A percentile compares a stretch with the other conserved stretches of the same genome.
These are phyloP conservation scores for Diaporthe caulivora DNA, from an alignment of 2,329 filamentous ascomycete species.

Conservation along the genomic window DNA sequence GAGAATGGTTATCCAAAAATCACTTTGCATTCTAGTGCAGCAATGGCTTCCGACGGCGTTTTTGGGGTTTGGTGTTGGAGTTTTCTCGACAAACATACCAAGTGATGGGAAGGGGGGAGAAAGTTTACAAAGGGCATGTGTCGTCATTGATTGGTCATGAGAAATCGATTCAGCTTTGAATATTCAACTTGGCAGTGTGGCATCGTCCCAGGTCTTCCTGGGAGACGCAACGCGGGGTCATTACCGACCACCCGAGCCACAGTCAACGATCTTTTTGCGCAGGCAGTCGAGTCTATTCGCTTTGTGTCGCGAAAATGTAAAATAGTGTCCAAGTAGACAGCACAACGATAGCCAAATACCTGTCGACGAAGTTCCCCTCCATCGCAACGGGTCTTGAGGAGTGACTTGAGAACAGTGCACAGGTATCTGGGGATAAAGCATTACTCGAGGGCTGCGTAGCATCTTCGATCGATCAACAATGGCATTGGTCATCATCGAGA, in stretches of 20 bases:
- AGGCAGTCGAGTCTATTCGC: not conserved
- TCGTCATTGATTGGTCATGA: constrained; percentile 1
- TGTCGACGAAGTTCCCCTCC: not conserved
- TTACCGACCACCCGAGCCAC: not conserved
- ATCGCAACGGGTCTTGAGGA: not conserved
- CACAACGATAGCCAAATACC: not conserved
- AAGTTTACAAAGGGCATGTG: not conserved
- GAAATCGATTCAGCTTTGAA: not conserved
- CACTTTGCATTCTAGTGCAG: constrained; percentile 20
- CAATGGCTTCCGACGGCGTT: constrained; percentile 25
- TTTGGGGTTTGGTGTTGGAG: constrained; percentile 29
- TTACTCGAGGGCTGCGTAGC: too few species aligned
- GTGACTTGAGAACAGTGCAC: not conserved
- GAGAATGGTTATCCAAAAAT: constrained; percentile 19
- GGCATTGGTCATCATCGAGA: not conserved
- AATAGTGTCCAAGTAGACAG: constrained; percentile 10
- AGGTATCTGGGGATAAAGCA: too few species aligned
- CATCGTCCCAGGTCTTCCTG: not conserved
- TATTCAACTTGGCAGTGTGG: not conserved
- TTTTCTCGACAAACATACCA: constrained; percentile 21
- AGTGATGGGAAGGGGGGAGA: not conserved
- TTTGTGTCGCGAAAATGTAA: not conserved
- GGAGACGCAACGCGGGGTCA: not conserved
- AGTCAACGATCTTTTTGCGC: constrained; percentile 8
- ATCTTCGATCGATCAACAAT: too few species aligned